These are phyloP conservation scores for Oryza longistaminata DNA, from an alignment of 176 grass and related monocot genomes.

Conservation along the genomic window DNA sequence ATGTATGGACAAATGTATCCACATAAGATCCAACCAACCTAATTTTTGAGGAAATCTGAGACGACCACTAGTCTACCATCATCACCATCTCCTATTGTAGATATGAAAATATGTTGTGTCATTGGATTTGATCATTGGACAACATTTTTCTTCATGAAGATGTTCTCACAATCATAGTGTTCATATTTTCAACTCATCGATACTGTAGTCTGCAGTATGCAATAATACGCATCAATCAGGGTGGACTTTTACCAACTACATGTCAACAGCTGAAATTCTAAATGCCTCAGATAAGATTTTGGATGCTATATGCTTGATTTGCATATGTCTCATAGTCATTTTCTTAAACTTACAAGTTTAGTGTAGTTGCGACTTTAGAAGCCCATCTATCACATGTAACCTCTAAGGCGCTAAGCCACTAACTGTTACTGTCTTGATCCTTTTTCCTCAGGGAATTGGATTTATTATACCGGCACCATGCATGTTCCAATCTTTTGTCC, in stretches of 20 bases:
- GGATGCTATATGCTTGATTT: neutral
- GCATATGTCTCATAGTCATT: neutral
- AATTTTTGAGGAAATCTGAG: neutral
- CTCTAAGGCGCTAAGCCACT: neutral
- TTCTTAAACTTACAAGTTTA: neutral
- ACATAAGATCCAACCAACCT: neutral
- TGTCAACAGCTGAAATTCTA: slow-evolving; percentile 9
- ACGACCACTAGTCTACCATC: neutral
- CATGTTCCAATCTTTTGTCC: slow-evolving; percentile 84
- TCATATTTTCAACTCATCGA: neutral
- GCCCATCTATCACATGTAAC: neutral
- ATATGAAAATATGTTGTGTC: neutral
- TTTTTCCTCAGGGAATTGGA: slow-evolving; percentile 85
- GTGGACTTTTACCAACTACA: neutral
- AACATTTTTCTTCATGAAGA: slow-evolving; percentile 3
- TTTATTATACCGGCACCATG: slow-evolving; percentile 84
- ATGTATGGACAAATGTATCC: neutral
- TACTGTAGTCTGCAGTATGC: neutral
- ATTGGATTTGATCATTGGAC: neutral
- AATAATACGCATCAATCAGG: neutral
- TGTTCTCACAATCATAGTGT: neutral
- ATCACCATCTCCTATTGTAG: neutral
- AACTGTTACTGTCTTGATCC: neutral
- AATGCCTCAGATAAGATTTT: neutral
- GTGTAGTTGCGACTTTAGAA: neutral